Evolutionary conservation across 140 eudicot genomes (phyloP).

Genomic region (Stevia rebaudiana): DNA sequence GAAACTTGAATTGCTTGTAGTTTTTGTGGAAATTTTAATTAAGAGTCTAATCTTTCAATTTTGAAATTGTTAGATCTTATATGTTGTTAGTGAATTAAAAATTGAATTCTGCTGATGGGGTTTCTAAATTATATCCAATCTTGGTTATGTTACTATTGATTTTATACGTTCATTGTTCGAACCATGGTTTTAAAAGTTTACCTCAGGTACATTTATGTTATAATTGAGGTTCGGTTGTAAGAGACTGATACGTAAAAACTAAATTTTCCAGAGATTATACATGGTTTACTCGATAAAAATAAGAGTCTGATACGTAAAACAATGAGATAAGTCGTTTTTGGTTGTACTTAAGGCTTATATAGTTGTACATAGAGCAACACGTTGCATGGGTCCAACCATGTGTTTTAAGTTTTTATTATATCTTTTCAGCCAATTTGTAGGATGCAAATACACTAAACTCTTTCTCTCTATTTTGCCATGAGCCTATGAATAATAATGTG

Average conservation of each 20-base stretch:
- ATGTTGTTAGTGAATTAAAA: background rate
- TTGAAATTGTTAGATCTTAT: background rate
- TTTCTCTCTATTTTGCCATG: background rate
- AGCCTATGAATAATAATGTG: background rate
- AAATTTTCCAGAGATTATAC: background rate
- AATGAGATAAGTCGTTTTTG: background rate
- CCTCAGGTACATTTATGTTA: background rate
- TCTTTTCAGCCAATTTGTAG: background rate
- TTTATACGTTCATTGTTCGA: background rate
- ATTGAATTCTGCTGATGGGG: background rate
- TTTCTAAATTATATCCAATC: background rate
- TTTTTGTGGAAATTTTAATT: conserved; percentile 4
- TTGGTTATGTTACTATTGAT: no score
- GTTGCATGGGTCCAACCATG: no score
- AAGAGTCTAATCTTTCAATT: conserved; percentile 4
- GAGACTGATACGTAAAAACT: background rate
- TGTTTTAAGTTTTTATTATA: background rate
- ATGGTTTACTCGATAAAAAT: background rate
- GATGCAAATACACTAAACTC: background rate
- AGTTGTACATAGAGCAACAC: background rate
- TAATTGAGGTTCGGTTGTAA: no score
- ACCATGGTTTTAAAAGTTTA: background rate
- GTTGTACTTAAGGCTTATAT: background rate
- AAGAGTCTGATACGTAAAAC: background rate
- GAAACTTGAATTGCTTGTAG: background rate